A percentile compares a stretch with the other conserved stretches of the same genome.
Evolutionary conservation across 176 grass and related monocot genomes (phyloP).

Genomic region (Avena sativa): DNA sequence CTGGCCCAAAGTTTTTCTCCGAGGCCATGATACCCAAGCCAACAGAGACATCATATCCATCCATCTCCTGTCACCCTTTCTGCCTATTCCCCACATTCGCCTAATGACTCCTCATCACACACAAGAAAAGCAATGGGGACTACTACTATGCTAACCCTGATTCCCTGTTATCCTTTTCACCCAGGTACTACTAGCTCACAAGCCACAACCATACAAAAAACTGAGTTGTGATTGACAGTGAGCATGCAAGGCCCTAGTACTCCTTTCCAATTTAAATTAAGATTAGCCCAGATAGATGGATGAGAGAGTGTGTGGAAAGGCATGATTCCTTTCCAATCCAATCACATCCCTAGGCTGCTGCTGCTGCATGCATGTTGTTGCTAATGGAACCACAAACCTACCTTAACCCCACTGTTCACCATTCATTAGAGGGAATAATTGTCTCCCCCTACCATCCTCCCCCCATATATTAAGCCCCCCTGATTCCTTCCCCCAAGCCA

Average conservation of each 20-base stretch:
- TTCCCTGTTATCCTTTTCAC: conserved; percentile 19
- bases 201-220: conserved; percentile 37
- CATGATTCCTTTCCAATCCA: conserved; percentile 46
- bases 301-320: neutral
- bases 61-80: neutral
- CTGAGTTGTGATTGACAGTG: neutral
- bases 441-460: conserved; percentile 30
- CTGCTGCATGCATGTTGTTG: neutral
- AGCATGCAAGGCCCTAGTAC: no score
- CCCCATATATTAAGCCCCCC: conserved; percentile 50
- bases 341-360: conserved; percentile 11
- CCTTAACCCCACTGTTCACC: conserved; percentile 29
- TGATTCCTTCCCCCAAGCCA: neutral
- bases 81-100: neutral
- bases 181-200: conserved; percentile 35
- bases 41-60: neutral
- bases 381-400: conserved; percentile 44
- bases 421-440: conserved; percentile 76
- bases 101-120: neutral
- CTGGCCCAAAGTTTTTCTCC: no score
- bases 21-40: no score
- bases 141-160: neutral
- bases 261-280: no score
- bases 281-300: neutral
- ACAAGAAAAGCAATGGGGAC: neutral